Conservation (phyloP, 148 eudicot species). For the Cornus kousa region DNA sequence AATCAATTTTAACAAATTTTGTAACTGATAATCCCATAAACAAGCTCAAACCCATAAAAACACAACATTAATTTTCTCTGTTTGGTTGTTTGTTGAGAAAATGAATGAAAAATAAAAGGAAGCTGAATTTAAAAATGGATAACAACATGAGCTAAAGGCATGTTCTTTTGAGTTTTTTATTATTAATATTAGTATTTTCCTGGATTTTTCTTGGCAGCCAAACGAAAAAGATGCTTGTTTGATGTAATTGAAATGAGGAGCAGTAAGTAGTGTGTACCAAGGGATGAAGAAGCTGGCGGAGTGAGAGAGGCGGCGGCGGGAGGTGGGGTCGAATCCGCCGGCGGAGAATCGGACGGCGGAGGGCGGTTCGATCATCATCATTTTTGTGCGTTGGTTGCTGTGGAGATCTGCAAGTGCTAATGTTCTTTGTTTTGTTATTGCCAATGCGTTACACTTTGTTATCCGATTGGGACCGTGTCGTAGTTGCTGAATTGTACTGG, state of each 20-base stretch:
- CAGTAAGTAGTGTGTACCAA: slow-evolving; percentile 12
- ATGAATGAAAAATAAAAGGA: not conserved
- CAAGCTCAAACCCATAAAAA: not conserved
- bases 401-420: not conserved
- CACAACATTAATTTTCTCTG: not conserved
- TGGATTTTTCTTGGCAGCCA: not conserved
- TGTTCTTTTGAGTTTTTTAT: too few relatives aligned
- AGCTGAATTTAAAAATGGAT: slow-evolving; percentile 21
- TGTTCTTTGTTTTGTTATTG: too few relatives aligned
- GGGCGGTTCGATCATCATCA: slow-evolving; percentile 57
- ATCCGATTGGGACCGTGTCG: slow-evolving; percentile 9
- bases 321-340: slow-evolving; percentile 19
- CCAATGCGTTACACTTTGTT: slow-evolving; percentile 3
- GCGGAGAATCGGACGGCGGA: slow-evolving; percentile 51
- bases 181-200: not conserved
- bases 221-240: not conserved
- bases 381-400: slow-evolving; percentile 6
- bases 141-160: not conserved
- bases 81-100: not conserved
- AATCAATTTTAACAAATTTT: too few relatives aligned
- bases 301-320: slow-evolving; percentile 46
- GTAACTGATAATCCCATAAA: not conserved
- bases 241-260: not conserved
- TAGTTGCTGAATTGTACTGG: not conserved
- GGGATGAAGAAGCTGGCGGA: slow-evolving; percentile 33